A percentile compares a stretch with the other conserved stretches of the same genome.
Conservation (phyloP, 495 filamentous ascomycete genomes). For the Pyrenopolyporus hunteri region DNA sequence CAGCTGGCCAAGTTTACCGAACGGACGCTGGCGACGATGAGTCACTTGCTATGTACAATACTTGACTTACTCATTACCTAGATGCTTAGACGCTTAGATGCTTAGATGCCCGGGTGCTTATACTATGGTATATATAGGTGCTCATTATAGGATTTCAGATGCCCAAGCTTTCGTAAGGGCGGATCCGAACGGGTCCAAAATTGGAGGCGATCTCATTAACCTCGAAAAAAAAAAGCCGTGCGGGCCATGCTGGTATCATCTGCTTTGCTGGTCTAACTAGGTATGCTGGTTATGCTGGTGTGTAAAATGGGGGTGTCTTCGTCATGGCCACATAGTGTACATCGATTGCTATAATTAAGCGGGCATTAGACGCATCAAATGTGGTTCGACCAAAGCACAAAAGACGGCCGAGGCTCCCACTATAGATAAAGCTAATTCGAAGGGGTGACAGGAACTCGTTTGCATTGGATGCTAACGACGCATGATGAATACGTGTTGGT, state of each 20-base stretch:
- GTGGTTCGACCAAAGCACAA: slow-evolving; percentile 3
- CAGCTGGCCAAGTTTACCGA: not conserved
- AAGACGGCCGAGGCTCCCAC: not conserved
- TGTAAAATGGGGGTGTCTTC: too few species aligned
- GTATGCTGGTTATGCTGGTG: too few species aligned
- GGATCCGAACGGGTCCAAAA: not conserved
- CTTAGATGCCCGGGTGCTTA: too few species aligned
- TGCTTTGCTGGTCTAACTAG: not conserved
- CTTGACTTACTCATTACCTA: not conserved
- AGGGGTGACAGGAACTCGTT: not conserved
- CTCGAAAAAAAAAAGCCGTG: not conserved
- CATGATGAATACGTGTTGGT: slow-evolving; percentile 35
- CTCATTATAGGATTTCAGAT: slow-evolving; percentile 5
- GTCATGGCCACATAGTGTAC: too few species aligned
- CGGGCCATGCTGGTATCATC: not conserved
- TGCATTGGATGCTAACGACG: not conserved
- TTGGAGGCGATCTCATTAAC: not conserved
- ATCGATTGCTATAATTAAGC: not conserved
- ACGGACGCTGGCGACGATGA: not conserved
- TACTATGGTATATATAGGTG: too few species aligned
- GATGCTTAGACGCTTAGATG: too few species aligned
- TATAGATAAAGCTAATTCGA: slow-evolving; percentile 12
- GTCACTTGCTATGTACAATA: not conserved
- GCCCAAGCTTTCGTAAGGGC: not conserved
- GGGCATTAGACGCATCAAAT: not conserved